A percentile compares a stretch with the other conserved stretches of the same genome.
Evolutionary conservation across 108 stramenopile species (phyloP).

Genomic region (Stephanodiscus triporus): DNA sequence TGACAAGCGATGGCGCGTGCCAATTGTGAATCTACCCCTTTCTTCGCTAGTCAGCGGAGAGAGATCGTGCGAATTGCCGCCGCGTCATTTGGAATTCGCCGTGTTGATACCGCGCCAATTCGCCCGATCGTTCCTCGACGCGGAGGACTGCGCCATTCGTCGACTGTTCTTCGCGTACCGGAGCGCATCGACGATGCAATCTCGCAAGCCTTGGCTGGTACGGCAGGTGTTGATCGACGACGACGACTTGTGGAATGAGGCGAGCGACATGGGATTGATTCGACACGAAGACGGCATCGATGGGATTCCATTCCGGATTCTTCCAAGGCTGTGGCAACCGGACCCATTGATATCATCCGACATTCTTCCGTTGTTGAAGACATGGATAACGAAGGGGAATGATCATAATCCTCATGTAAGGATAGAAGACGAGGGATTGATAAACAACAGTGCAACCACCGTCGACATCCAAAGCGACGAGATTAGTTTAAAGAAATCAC

Average conservation of each 20-base stretch:
- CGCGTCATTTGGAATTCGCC: conserved; percentile 58
- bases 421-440: background rate
- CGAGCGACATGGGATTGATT: conserved; percentile 7
- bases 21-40: conserved; percentile 46
- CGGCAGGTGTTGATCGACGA: conserved; percentile 47
- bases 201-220: conserved; percentile 65
- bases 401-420: background rate
- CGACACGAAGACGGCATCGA: conserved; percentile 8
- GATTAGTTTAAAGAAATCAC: background rate
- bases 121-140: conserved; percentile 2
- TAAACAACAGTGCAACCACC: background rate
- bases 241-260: conserved; percentile 45
- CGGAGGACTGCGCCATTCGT: conserved; percentile 17
- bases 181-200: conserved; percentile 47
- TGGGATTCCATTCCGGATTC: conserved; percentile 22
- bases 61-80: conserved; percentile 64
- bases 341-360: conserved; percentile 67
- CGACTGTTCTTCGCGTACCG: conserved; percentile 44
- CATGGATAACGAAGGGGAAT: conserved; percentile 11
- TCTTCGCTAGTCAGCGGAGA: conserved; percentile 37
- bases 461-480: background rate
- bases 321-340: conserved; percentile 81
- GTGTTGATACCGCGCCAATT: conserved; percentile 40
- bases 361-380: conserved; percentile 55
- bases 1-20: background rate